Evolutionary conservation across 805 yeast genomes (phyloP).

Genomic region (Wickerhamiella siamensis): DNA sequence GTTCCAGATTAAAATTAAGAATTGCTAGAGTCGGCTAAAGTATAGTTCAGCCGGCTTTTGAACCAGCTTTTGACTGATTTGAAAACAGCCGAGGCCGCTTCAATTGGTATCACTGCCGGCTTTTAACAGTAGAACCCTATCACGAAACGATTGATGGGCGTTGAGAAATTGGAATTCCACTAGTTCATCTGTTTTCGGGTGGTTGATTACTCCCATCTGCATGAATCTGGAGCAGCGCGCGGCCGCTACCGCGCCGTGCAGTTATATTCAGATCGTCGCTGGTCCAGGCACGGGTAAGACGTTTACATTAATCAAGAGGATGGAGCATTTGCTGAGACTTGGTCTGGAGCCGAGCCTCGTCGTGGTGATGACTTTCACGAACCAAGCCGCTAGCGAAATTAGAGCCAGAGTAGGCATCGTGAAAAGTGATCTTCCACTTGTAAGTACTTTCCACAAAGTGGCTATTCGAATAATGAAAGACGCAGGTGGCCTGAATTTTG

Average conservation of each 20-base stretch:
- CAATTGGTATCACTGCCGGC: too few relatives aligned
- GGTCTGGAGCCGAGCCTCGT: constrained; percentile 45
- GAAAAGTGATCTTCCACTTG: constrained; percentile 31
- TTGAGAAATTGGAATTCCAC: too few relatives aligned
- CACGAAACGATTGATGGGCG: too few relatives aligned
- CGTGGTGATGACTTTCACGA: constrained; percentile 84
- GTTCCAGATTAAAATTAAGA: too few relatives aligned
- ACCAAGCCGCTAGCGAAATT: constrained; percentile 85
- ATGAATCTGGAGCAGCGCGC: constrained; percentile 31
- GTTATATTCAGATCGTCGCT: constrained; percentile 40
- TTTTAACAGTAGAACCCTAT: too few relatives aligned
- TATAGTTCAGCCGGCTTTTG: too few relatives aligned
- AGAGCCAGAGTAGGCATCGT: constrained; percentile 37
- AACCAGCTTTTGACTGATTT: too few relatives aligned
- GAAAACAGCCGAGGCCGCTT: too few relatives aligned
- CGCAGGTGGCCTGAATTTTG: constrained; percentile 35
- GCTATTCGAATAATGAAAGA: constrained; percentile 47
- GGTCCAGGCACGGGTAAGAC: constrained; percentile 74
- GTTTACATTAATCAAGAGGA: constrained; percentile 63
- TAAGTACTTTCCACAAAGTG: constrained; percentile 86
- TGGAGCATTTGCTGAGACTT: constrained; percentile 48
- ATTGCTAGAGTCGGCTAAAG: too few relatives aligned
- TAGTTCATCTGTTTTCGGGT: too few relatives aligned
- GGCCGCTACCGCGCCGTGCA: constrained; percentile 33
- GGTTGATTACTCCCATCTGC: too few relatives aligned